Percentiles rank a stretch among this genome's conserved stretches.
Evolutionary conservation across 2,329 filamentous ascomycete species (phyloP).

Genomic region (Coniochaeta prunicola): DNA sequence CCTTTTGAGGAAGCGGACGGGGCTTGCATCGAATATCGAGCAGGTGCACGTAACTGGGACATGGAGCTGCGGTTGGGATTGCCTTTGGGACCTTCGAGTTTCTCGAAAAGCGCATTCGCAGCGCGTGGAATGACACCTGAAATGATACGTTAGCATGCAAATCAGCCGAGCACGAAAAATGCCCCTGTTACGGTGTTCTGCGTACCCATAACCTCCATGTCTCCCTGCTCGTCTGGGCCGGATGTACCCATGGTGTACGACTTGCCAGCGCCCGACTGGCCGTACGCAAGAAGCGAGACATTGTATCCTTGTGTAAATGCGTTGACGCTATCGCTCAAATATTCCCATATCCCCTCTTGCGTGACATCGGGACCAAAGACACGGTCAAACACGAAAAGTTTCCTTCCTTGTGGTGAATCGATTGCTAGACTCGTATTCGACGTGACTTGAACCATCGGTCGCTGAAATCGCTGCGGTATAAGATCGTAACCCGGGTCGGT

Average conservation of each 20-base stretch:
- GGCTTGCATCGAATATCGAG: slow-evolving; percentile 58
- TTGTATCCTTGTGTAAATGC: slow-evolving; percentile 96
- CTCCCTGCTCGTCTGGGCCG: slow-evolving; percentile 68
- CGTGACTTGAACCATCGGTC: slow-evolving; percentile 83
- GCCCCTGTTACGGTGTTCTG: background rate
- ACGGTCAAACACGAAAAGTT: slow-evolving; percentile 93
- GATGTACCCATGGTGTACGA: slow-evolving; percentile 99
- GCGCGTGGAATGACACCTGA: slow-evolving; percentile 92
- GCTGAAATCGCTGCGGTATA: slow-evolving; percentile 91
- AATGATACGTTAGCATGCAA: slow-evolving; percentile 9
- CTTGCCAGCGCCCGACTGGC: slow-evolving; percentile 95
- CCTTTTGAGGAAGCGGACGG: slow-evolving; percentile 30
- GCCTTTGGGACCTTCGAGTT: slow-evolving; percentile 55
- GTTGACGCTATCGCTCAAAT: slow-evolving; percentile 80
- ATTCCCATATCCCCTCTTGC: slow-evolving; percentile 92
- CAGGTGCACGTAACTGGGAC: slow-evolving; percentile 71
- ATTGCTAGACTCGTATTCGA: slow-evolving; percentile 80
- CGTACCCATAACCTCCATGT: slow-evolving; percentile 72
- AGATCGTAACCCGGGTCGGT: slow-evolving; percentile 89
- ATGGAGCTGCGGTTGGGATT: slow-evolving; percentile 54
- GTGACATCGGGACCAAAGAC: slow-evolving; percentile 79
- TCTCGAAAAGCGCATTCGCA: slow-evolving; percentile 79
- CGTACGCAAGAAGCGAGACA: slow-evolving; percentile 93
- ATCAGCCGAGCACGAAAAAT: background rate
- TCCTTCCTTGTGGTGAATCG: slow-evolving; percentile 85